Evolutionary conservation across 2,329 filamentous ascomycete genomes (phyloP), one percentile per base, ranked within the genome.

Genomic region (Colletotrichum falcatum): DNA sequence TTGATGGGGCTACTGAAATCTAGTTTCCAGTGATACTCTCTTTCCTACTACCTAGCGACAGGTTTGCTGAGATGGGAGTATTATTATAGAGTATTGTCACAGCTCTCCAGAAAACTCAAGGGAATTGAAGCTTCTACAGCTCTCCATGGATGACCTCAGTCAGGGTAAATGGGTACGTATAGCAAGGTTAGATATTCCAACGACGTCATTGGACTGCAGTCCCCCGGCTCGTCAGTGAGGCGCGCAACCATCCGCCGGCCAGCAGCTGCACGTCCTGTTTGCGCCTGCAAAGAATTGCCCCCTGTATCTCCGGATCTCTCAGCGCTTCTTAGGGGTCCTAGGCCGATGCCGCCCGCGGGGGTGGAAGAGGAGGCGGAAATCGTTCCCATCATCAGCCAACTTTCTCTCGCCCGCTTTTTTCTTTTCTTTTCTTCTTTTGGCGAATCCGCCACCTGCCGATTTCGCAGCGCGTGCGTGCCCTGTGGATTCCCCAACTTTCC

Each of bases 381-480:
- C 49, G n/a, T 33, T 39, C 44, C 46, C 59, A 23, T 20, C 58
- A 18, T 39, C 46, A 6, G 28, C 54, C 44, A n/a, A n/a, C n/a
- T n/a, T n/a, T n/a, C 5, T 26, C 20, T 18, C 48, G 26, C 26
- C 48, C 48, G 48, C 48, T 51, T 51, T 67, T 63, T 48, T 18
- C 63, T 59, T 33, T 30, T 9, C 8, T 39, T 18, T 68, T 59
- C 39, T 30, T 9, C 8, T 39, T 16, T 6, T n/a, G 11, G 44
- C 26, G 20, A 70, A 39, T 35, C 64, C 68, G 69, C 69, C 66
- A 71, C 69, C 44, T 56, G 60, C 69, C 69, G 66, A 70, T 71
- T 70, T 71, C 69, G 69, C 69, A 71, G 61, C 18, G 59, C 33
- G 16, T 26, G 44, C 26, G 20, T n/a, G 44, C 23, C n/a, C 35